Conservation (phyloP, 495 filamentous ascomycete species). For the Tuber aestivum region DNA sequence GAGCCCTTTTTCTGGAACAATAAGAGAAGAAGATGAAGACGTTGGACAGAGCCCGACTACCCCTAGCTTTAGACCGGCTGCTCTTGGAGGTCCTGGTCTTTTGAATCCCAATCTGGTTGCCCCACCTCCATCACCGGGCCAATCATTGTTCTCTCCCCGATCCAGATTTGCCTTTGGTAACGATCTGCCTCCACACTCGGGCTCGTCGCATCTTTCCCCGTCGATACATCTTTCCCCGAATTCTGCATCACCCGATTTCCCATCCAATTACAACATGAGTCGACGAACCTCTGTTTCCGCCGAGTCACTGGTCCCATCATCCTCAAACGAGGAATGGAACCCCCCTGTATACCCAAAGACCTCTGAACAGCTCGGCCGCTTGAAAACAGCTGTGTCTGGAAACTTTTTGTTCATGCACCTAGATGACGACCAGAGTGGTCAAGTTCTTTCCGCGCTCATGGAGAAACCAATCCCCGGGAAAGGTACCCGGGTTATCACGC, state of each 20-base stretch:
- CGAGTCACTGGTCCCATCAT: conserved; percentile 85
- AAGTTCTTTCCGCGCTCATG: conserved; percentile 82
- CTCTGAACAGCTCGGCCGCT: conserved; percentile 66
- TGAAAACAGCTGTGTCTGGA: conserved; percentile 72
- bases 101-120: conserved; percentile 18
- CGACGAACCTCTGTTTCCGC: conserved; percentile 95
- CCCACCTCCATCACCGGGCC: conserved; percentile 19
- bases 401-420: conserved; percentile 95
- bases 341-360: conserved; percentile 80
- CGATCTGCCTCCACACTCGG: conserved; percentile 44
- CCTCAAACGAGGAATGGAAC: conserved; percentile 79
- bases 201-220: conserved; percentile 37
- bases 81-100: conserved; percentile 31
- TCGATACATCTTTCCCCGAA: conserved; percentile 41
- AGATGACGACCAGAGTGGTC: conserved; percentile 80
- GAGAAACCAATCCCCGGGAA: conserved; percentile 94
- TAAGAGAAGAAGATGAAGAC: conserved; percentile 54
- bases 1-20: conserved; percentile 42
- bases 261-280: conserved; percentile 85
- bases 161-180: conserved; percentile 50
- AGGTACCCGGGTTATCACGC: conserved; percentile 78
- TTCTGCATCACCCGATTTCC: conserved; percentile 60
- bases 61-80: conserved; percentile 46
- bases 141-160: conserved; percentile 29
- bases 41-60: conserved; percentile 53